A percentile compares a stretch with the other conserved stretches of the same genome.
These are phyloP conservation scores for Salvia rosmarinus DNA, from an alignment of 257 asterid genomes.

Conservation along the genomic window DNA sequence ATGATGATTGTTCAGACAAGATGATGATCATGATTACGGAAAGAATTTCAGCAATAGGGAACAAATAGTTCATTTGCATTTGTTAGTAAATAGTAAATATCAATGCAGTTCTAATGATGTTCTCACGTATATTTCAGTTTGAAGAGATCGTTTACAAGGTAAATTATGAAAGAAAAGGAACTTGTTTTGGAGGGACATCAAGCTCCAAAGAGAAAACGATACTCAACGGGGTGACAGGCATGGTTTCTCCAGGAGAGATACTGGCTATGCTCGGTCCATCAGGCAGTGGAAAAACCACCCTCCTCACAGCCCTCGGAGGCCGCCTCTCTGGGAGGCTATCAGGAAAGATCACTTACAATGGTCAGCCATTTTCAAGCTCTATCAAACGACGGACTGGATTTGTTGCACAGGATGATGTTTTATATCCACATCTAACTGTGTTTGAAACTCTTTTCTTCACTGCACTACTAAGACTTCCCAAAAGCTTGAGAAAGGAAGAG, in stretches of 20 bases:
- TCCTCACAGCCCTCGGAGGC: conserved; percentile 92
- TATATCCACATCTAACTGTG: conserved; percentile 86
- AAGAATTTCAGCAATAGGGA: conserved; percentile 15
- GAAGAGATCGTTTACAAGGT: conserved; percentile 88
- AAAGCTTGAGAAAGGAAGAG: conserved; percentile 54
- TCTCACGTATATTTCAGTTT: conserved; percentile 56
- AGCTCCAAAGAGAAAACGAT: conserved; percentile 68
- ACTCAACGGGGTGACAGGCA: conserved; percentile 87
- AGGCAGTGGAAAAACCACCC: conserved; percentile 96
- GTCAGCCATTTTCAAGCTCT: conserved; percentile 76
- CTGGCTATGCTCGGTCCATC: conserved; percentile 98
- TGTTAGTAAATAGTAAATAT: neutral
- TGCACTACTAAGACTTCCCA: conserved; percentile 78
- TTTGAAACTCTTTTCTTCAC: conserved; percentile 84
- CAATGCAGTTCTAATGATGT: conserved; percentile 15
- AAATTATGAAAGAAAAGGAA: conserved; percentile 44
- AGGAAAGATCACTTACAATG: conserved; percentile 82
- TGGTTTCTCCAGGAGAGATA: conserved; percentile 88
- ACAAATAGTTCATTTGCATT: conserved; percentile 23
- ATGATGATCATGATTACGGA: neutral
- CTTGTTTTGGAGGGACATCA: conserved; percentile 45
- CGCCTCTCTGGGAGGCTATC: conserved; percentile 81
- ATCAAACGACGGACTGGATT: conserved; percentile 83
- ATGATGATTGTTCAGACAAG: neutral
- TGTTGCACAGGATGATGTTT: conserved; percentile 86